Evolutionary conservation across 1,139 yeast genomes (phyloP), one percentile per base, ranked within the genome.

Genomic region (Nakaseomyces nivariensis): DNA sequence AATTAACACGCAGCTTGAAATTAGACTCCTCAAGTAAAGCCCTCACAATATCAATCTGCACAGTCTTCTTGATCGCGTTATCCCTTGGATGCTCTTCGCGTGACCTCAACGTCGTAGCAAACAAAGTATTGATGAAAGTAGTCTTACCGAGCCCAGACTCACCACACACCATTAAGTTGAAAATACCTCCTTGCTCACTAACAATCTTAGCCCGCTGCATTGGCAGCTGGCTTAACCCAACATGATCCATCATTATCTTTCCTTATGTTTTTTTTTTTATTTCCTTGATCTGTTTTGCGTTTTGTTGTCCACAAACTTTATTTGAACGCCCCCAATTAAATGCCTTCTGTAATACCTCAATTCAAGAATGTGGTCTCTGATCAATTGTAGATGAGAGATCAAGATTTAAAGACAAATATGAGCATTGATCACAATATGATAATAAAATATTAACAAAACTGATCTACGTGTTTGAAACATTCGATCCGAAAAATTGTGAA

Each of bases 101-200:
- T 58, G 84, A 82, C 49, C 71, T 71, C 51, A 72, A 56, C n/a
- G 67, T 58, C 4, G 90, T 78, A 64, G 84, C 92, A 68, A 92
- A 89, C 52, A 92, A 74, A 4, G 98, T 92, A 75, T 92, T 92
- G 68, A 92, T 76, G 61, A 90, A 92, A 1, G 98, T 92, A 41
- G 97, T 88, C 69, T 92, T 85, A 55, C 97, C 97, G 49, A 89
- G 74, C 5, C 97, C 97, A 51, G 92, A 82, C 70, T 90, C 97
- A 61, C 98, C 98, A 46, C 95, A 94, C 42, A 92, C 84, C 97
- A 92, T 88, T 57, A 92, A 62, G 48, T 97, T 92, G 73, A 90
- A 86, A 25, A 85, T 78, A 52, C 96, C 90, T 43, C 97, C 98
- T 57, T 82, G 77, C 60, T 86, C 85, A 56, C 94, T 85, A 51